Conservation (phyloP, 1,284 basidiomycete species). For the Microbotryum saponariae region DNA sequence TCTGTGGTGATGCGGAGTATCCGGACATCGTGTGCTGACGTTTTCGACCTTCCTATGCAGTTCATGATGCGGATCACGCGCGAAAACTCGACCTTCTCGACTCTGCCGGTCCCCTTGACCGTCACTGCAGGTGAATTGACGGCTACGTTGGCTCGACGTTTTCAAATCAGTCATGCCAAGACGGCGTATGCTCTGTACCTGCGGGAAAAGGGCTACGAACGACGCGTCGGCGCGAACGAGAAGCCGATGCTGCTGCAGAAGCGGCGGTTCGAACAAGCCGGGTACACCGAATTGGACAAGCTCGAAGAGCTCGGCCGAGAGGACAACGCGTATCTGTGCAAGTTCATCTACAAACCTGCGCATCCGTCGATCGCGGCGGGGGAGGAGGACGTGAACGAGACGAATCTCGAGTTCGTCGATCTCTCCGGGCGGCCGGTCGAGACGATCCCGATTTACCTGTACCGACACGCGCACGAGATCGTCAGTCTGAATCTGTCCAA, state of each 20-base stretch:
- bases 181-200: conserved; percentile 22
- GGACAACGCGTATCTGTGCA: conserved; percentile 76
- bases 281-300: conserved; percentile 73
- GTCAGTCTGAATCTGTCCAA: conserved; percentile 80
- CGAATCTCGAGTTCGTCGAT: conserved; percentile 70
- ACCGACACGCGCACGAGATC: conserved; percentile 79
- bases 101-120: conserved; percentile 32
- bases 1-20: conserved; percentile 8
- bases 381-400: conserved; percentile 59
- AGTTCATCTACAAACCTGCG: conserved; percentile 58
- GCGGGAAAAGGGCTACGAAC: conserved; percentile 45
- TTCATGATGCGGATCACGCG: conserved; percentile 35
- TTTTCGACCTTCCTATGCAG: conserved; percentile 13
- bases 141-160: conserved; percentile 29
- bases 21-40: conserved; percentile 19
- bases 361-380: conserved; percentile 27
- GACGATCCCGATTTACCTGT: conserved; percentile 82
- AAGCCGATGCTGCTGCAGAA: conserved; percentile 77
- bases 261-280: conserved; percentile 78
- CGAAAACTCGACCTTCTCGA: conserved; percentile 34
- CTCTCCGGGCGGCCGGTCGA: conserved; percentile 74
- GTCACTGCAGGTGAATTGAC: conserved; percentile 31
- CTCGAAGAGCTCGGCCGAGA: conserved; percentile 72
- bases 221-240: conserved; percentile 70
- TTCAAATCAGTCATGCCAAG: conserved; percentile 24